Evolutionary conservation across 2,329 filamentous ascomycete genomes (phyloP).

Genomic region (Hypoxylon sp.): DNA sequence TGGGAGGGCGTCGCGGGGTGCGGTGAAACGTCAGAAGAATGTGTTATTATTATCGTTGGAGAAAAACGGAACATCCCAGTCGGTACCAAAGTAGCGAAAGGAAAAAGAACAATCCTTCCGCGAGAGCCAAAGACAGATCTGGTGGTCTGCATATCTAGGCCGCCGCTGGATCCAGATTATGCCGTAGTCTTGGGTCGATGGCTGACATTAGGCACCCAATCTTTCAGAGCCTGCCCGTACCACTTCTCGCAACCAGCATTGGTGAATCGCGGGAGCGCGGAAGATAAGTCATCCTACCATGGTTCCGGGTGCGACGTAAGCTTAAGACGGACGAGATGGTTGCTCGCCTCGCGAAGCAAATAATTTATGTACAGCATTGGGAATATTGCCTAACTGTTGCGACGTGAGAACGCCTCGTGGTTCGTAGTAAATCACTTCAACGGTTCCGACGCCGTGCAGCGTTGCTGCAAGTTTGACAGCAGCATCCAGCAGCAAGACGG

Average conservation of each 20-base stretch:
- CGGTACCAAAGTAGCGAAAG: slow-evolving; percentile 38
- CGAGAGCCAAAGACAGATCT: slow-evolving; percentile 33
- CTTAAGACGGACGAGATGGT: slow-evolving; percentile 8
- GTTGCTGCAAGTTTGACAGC: slow-evolving; percentile 53
- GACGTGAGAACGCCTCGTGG: slow-evolving; percentile 42
- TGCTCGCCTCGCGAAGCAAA: slow-evolving; percentile 21
- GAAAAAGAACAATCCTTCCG: slow-evolving; percentile 29
- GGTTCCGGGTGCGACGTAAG: slow-evolving; percentile 37
- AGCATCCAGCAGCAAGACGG: slow-evolving; percentile 9
- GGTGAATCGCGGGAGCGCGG: slow-evolving; percentile 40
- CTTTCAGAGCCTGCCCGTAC: slow-evolving; percentile 31
- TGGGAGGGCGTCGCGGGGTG: slow-evolving; percentile 35
- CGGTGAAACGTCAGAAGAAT: slow-evolving; percentile 38
- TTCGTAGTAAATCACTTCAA: slow-evolving; percentile 44
- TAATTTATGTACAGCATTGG: slow-evolving; percentile 2
- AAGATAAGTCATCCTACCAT: slow-evolving; percentile 42
- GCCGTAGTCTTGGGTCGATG: slow-evolving; percentile 52
- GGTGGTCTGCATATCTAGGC: slow-evolving; percentile 45
- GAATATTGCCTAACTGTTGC: slow-evolving; percentile 21
- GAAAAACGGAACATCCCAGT: slow-evolving; percentile 29
- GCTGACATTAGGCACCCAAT: slow-evolving; percentile 47
- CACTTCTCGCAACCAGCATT: slow-evolving; percentile 41
- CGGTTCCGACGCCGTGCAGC: slow-evolving; percentile 50
- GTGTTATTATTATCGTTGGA: slow-evolving; percentile 19
- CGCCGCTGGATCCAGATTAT: slow-evolving; percentile 49